phyloP scores from a whole-genome alignment of 768 basidiomycete species.

The Amanita inopinata region DNA sequence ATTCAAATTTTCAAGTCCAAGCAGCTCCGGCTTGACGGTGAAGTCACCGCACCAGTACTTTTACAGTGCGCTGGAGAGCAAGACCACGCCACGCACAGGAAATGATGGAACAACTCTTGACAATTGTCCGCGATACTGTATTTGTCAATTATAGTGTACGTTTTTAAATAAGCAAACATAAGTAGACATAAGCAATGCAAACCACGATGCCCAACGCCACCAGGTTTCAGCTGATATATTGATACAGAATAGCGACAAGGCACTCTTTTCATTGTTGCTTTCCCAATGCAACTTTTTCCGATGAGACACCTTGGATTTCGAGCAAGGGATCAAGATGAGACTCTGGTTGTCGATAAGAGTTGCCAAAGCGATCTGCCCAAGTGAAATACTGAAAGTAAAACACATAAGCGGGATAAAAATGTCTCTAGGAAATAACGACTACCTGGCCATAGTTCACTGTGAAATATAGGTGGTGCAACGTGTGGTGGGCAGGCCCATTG shows the following conservation, averaged over 20 bases:
- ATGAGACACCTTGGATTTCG: slow-evolving; percentile 37
- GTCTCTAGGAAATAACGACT: no score
- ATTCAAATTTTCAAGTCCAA: no score
- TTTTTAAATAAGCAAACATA: neutral
- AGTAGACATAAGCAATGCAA: slow-evolving; percentile 4
- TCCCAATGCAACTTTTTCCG: slow-evolving; percentile 12
- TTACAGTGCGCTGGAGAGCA: no score
- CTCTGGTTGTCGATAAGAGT: slow-evolving; percentile 85
- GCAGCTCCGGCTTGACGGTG: no score
- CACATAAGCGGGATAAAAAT: slow-evolving; percentile 13
- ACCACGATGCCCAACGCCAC: no score
- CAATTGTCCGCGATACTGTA: no score
- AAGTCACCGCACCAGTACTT: no score
- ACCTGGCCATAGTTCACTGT: slow-evolving; percentile 94
- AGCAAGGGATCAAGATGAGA: slow-evolving; percentile 78
- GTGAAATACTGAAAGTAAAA: slow-evolving; percentile 83
- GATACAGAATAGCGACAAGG: neutral
- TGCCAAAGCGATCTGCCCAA: slow-evolving; percentile 77
- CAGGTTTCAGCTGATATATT: no score
- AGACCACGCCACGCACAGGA: neutral
- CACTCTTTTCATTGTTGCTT: slow-evolving; percentile 17
- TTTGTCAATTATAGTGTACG: neutral
- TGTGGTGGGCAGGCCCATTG: slow-evolving; percentile 98
- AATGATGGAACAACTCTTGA: no score
- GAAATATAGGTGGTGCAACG: slow-evolving; percentile 94